phyloP scores from a whole-genome alignment of 1,284 basidiomycete genomes.

The Tylopilus sp. region DNA sequence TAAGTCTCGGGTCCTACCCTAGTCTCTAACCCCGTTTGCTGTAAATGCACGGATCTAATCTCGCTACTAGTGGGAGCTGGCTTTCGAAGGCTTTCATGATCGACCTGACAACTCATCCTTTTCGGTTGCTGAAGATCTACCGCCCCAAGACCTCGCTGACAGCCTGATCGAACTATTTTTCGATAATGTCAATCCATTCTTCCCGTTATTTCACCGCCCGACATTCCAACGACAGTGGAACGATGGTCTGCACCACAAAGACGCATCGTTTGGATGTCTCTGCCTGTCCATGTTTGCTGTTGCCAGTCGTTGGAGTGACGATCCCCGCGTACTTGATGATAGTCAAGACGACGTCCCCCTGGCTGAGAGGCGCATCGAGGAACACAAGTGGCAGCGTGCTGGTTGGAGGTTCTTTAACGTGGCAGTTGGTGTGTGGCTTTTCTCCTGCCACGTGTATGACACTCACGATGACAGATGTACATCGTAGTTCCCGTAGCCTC shows the following conservation, averaged over 20 bases:
- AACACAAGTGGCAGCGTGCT: slow-evolving; percentile 47
- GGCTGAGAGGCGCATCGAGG: slow-evolving; percentile 21
- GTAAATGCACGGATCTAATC: slow-evolving; percentile 5
- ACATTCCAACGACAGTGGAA: slow-evolving; percentile 61
- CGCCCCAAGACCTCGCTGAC: slow-evolving; percentile 52
- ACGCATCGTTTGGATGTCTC: slow-evolving; percentile 56
- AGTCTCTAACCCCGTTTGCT: neutral
- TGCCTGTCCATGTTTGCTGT: slow-evolving; percentile 64
- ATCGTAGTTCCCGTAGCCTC: slow-evolving; percentile 52
- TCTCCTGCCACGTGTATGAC: neutral
- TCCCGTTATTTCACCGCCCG: slow-evolving; percentile 64
- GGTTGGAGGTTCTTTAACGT: slow-evolving; percentile 67
- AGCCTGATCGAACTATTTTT: slow-evolving; percentile 67
- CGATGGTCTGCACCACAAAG: slow-evolving; percentile 47
- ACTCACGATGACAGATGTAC: slow-evolving; percentile 38
- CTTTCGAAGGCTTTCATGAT: slow-evolving; percentile 46
- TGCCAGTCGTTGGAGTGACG: slow-evolving; percentile 63
- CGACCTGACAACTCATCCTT: slow-evolving; percentile 36
- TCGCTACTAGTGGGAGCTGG: slow-evolving; percentile 52
- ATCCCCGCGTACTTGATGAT: slow-evolving; percentile 55
- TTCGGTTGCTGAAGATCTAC: slow-evolving; percentile 46
- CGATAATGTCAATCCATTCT: slow-evolving; percentile 47
- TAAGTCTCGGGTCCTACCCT: slow-evolving; percentile 20
- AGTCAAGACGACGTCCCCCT: slow-evolving; percentile 23
- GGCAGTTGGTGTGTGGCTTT: slow-evolving; percentile 39